Base-by-base conservation (phyloP, 306 rosid species). In the Clitoria ternatea region DNA sequence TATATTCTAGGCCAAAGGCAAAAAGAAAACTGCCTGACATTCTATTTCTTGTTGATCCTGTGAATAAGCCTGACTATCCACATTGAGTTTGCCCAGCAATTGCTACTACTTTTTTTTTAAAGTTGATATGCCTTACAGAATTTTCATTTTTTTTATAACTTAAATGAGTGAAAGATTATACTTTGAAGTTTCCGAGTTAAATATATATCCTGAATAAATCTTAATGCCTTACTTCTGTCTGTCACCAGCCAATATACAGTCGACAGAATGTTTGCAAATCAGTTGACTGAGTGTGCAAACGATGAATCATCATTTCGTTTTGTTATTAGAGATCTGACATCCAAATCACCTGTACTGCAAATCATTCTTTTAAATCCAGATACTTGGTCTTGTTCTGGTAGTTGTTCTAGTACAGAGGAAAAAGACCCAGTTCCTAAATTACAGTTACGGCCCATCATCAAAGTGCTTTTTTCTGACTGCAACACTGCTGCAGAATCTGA, bases 291-390 rank as follows among this genome's bases (percentile, higher is more conserved):
- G 78, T 81, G 82, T 80, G 92, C 96, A 56, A 82, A 75, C 44
- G 95, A 89, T 42, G 96, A 91, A 84, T 80, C 92, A 48, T 81
- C 90, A n/a, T 94, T 83, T 79, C 87, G 99, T 75, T 91, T 89
- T n/a, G 81, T 86, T 69, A 76, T 89, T 55, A 86, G 85, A 73
- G 97, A 94, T 72, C 76, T 94, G 75, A 77, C 80, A 78, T 83
- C 88, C 69, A 80, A 66, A 76, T 64, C 82, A 70, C 87, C 91
- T 39, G 64, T 73, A 69, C 79, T 89, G 83, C 96, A 87, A 82
- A 70, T 94, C 74, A 81, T 84, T 60, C 91, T 92, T 18, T 69
- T 87, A 9, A 92, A 92, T 75, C 83, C 84, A 82, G 87, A 82
- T 84, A 79, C 89, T 33, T 92, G 97, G 97, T 88, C 79, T 9